Evolutionary conservation across 805 yeast species (phyloP).

Genomic region (Saturnispora zaruensis): DNA sequence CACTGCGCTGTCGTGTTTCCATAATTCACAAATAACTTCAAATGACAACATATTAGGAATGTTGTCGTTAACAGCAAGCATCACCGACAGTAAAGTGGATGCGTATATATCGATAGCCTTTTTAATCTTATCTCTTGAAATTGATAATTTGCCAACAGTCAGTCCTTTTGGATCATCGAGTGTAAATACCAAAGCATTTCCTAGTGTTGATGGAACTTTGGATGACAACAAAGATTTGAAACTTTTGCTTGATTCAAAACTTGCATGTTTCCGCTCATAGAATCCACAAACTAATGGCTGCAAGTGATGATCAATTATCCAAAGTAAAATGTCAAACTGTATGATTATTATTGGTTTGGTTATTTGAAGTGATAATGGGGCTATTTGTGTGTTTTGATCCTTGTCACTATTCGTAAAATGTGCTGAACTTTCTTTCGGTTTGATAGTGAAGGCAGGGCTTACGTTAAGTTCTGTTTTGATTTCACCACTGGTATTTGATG

Average conservation of each 20-base stretch:
- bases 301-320: background rate
- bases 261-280: background rate
- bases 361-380: background rate
- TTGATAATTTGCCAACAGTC: background rate
- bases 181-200: slow-evolving; percentile 4
- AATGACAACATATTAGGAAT: background rate
- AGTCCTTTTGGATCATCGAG: slow-evolving; percentile 5
- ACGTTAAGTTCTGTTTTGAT: background rate
- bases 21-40: background rate
- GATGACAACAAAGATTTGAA: slow-evolving; percentile 11
- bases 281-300: background rate
- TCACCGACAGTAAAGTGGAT: background rate
- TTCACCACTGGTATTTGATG: background rate
- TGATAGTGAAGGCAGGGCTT: background rate
- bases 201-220: slow-evolving; percentile 13
- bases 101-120: slow-evolving; percentile 1
- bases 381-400: background rate
- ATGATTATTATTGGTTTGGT: background rate
- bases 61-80: background rate
- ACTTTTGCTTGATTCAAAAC: background rate
- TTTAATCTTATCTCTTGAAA: background rate
- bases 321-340: slow-evolving; percentile 1
- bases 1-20: background rate
- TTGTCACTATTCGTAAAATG: background rate
- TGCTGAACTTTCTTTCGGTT: background rate